Conservation (phyloP, 176 grass and related monocot species). For the Zoysia japonica region DNA sequence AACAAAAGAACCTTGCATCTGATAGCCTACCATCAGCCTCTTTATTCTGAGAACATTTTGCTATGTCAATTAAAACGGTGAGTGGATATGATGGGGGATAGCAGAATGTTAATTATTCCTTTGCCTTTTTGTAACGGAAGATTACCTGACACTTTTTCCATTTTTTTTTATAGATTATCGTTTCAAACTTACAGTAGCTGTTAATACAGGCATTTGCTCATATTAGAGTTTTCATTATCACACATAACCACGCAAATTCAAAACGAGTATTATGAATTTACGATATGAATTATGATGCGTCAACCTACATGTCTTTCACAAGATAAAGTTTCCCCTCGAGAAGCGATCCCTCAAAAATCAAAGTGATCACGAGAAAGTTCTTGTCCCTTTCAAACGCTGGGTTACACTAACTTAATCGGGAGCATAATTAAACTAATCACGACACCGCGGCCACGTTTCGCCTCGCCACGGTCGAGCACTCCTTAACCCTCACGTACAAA, state of each 20-base stretch:
- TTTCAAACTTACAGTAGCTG: not conserved
- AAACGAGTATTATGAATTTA: not conserved
- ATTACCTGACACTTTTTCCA: not conserved
- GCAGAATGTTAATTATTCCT: not conserved
- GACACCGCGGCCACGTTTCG: slow-evolving; percentile 69
- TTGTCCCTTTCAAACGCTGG: slow-evolving; percentile 24
- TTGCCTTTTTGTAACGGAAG: slow-evolving; percentile 3
- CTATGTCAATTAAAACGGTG: slow-evolving; percentile 18
- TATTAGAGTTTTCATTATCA: not conserved
- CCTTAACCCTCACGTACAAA: slow-evolving; percentile 22
- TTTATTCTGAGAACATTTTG: slow-evolving; percentile 44
- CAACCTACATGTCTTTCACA: slow-evolving; percentile 53
- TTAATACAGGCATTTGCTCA: not conserved
- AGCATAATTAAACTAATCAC: slow-evolving; percentile 38
- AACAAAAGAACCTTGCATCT: slow-evolving; percentile 36
- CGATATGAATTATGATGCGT: slow-evolving; percentile 47
- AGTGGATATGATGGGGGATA: slow-evolving; percentile 13
- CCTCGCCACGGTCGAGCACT: slow-evolving; percentile 32
- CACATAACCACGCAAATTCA: not conserved
- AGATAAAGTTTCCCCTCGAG: slow-evolving; percentile 35
- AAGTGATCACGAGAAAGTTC: slow-evolving; percentile 39
- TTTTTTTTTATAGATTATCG: not conserved
- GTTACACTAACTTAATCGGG: slow-evolving; percentile 25
- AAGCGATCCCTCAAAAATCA: slow-evolving; percentile 33
- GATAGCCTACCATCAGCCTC: slow-evolving; percentile 15